Evolutionary conservation across 2,329 filamentous ascomycete genomes (phyloP), one percentile per base, ranked within the genome.

Genomic region (Paramyrothecium sp.): DNA sequence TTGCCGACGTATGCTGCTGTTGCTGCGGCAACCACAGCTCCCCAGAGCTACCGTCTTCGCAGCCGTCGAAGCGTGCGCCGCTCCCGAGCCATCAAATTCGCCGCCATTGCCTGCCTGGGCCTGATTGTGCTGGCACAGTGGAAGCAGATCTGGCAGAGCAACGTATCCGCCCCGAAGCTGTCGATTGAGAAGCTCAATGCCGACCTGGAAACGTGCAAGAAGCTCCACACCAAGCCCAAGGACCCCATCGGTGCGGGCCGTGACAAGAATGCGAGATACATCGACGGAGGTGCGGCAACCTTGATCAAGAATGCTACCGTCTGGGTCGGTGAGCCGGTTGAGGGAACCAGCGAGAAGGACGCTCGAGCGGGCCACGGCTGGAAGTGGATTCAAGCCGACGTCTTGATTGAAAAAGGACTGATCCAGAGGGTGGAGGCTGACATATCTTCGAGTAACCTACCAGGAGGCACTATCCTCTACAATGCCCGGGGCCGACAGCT

Each of bases 291-390:
- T 54, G 81, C 79, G 60, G 81, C 87, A 0, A 85, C 85, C 0
- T 76, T 89, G 46, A 88, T 89, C 62, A 82, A 79, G 59, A 89
- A 89, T 66, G 87, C 87, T 4, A 86, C 82, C 1, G 78, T 89
- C 20, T 89, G 87, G 87, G 76, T 83, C 3, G 87, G 87, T 34
- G 86, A 89, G 70, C 83, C 87, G 0, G 69, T 65, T 0, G 57
- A 76, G 34, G 84, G 83, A 11, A 75, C 72, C 2, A 80, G 77
- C 7, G 68, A 74, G 7, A 79, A 81, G 50, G 84, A 86, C 62
- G 83, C 83, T 1, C 77, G 78, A 46, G 76, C 75, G 26, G 86
- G 86, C 19, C 81, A 81, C 57, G 85, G 85, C 33, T 89, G 81
- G 72, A 69, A 75, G 22, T 90, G 87, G 87, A 73, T 79, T 34